Base-by-base conservation (phyloP, 2,329 filamentous ascomycete species). In the Immersiporthe knoxdaviesiana region DNA sequence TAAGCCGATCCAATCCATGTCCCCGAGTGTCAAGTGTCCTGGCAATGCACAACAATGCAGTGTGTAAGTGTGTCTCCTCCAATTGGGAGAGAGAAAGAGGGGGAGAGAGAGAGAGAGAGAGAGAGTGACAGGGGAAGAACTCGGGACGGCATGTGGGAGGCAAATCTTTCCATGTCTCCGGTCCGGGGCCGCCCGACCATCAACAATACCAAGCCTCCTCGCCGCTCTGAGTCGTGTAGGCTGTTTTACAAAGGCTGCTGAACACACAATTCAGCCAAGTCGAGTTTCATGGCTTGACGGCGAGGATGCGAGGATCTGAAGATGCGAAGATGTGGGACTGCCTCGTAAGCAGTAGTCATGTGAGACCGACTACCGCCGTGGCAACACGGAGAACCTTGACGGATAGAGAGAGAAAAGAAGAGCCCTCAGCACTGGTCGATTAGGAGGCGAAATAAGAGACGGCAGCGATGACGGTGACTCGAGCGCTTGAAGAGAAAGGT, bases 1-100 rank as follows among this genome's bases (percentile, higher is more conserved):
- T 62, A 70, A 65, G 68, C 61, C 68, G 65, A 68, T 65, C 50
- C 47, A 66, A 68, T 54, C 66, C 69, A 70, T 39, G 47, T 39
- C 39, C 18, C 44, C 21, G n/a, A n/a, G n/a, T n/a, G n/a, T 35
- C 8, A n/a, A 56, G 27, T 41, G 52, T 56, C 39, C 30, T 60
- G 41, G 7, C 52, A 56, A 1, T 44, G 52, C 10, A 59, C 35
- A 35, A 35, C 18, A n/a, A 47, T n/a, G 44, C 21, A 47, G 44
- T 47, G 44, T 47, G 44, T n/a, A n/a, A n/a, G 41, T 44, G 16
- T 32, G 32, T 24, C 27, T 37, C 41, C 7, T 63, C 21, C 37
- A 50, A 62, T 68, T 62, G 39, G 59, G 58, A 63, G 39, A 47
- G 59, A 39, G 37, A n/a, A 59, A 39, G 30, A 32, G 41, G 5